Conservation (phyloP, 495 filamentous ascomycete genomes). For the Cercophora newfieldiana region DNA sequence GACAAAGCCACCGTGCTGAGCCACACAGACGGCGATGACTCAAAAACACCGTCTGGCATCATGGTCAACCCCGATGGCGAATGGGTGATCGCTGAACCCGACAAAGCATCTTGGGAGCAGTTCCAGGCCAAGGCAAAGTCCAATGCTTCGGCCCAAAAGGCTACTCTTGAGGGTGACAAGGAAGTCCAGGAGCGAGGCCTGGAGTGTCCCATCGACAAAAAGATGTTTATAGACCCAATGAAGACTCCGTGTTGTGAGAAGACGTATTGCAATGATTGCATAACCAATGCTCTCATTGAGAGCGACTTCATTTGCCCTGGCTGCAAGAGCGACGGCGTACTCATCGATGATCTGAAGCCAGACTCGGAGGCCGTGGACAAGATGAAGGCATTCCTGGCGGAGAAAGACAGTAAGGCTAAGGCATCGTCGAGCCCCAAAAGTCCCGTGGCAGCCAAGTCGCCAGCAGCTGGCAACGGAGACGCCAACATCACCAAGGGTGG, state of each 20-base stretch:
- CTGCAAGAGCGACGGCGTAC: conserved; percentile 83
- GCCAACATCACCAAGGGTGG: conserved; percentile 24
- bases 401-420: conserved; percentile 62
- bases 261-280: conserved; percentile 99
- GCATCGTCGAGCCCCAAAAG: conserved; percentile 39
- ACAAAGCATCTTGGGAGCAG: conserved; percentile 93
- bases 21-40: conserved; percentile 68
- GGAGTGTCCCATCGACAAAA: conserved; percentile 93
- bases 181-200: conserved; percentile 83
- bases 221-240: conserved; percentile 93
- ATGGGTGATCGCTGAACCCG: conserved; percentile 90
- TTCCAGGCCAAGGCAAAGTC: conserved; percentile 92
- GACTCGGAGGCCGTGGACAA: conserved; percentile 77
- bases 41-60: conserved; percentile 76
- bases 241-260: conserved; percentile 97
- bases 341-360: conserved; percentile 84
- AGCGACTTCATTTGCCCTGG: conserved; percentile 94
- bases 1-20: conserved; percentile 80
- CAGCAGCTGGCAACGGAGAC: conserved; percentile 23
- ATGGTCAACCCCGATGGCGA: conserved; percentile 98
- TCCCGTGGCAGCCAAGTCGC: conserved; percentile 33
- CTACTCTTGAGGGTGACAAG: conserved; percentile 66
- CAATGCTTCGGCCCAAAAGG: conserved; percentile 74
- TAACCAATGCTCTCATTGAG: conserved; percentile 94
- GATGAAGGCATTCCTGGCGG: conserved; percentile 74